phyloP scores from a whole-genome alignment of 331 rosid species.

The Spiraea crenata region DNA sequence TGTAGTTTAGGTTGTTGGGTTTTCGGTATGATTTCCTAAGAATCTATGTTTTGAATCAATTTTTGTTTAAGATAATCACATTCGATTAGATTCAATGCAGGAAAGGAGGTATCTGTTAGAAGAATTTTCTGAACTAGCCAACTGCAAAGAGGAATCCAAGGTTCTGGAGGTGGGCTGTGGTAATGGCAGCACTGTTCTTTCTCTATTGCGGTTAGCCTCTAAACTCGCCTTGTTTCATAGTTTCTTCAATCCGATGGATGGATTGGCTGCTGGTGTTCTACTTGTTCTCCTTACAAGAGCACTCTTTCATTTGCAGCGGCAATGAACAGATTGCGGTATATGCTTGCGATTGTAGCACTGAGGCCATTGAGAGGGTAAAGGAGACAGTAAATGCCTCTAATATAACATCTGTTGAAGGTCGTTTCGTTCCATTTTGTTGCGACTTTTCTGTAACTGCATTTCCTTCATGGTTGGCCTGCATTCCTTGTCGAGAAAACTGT shows the following conservation, averaged over 20 bases:
- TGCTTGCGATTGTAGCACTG: slow-evolving; percentile 85
- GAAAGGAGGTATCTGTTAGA: slow-evolving; percentile 83
- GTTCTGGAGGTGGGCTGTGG: slow-evolving; percentile 94
- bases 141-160: slow-evolving; percentile 41
- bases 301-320: slow-evolving; percentile 49
- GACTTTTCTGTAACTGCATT: slow-evolving; percentile 57
- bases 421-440: slow-evolving; percentile 66
- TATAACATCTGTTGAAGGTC: slow-evolving; percentile 30
- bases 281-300: slow-evolving; percentile 11
- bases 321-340: slow-evolving; percentile 56
- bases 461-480: slow-evolving; percentile 76
- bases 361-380: slow-evolving; percentile 65
- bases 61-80: too few species aligned
- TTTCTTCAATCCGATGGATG: background rate
- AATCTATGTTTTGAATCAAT: background rate
- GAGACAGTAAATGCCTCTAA: slow-evolving; percentile 44
- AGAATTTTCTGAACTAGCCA: slow-evolving; percentile 75
- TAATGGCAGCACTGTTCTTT: slow-evolving; percentile 84
- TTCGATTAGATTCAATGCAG: slow-evolving; percentile 32
- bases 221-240: background rate
- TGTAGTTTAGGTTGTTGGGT: too few species aligned
- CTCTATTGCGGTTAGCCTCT: slow-evolving; percentile 58
- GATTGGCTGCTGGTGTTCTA: background rate
- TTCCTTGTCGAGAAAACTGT: slow-evolving; percentile 42
- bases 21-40: background rate